Evolutionary conservation across 352 stramenopile species (phyloP), one percentile per base, ranked within the genome.

Genomic region (Globisporangium recalcitrans): DNA sequence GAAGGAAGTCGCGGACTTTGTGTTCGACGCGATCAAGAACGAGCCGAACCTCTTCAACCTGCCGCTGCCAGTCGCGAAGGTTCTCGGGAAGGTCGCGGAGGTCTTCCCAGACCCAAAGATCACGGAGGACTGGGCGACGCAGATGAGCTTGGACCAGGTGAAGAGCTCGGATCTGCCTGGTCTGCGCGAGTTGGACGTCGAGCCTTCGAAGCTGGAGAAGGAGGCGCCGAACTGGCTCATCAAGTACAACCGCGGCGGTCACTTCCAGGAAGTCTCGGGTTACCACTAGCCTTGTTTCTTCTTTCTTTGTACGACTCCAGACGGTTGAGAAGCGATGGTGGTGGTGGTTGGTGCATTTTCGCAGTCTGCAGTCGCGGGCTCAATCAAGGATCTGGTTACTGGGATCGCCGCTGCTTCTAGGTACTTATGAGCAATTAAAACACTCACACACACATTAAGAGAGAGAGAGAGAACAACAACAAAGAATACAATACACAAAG

Each of bases 1-100:
- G 75, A 97, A 96, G 67, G 95, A 99, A 72, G 69, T 99, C n/a
- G 95, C 88, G 19, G 91, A 98, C 64, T 99, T 98, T 73, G 89
- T 98, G 40, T 97, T 97, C 63, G 93, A 99, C 60, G 74, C 83
- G 59, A 96, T 84, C 56, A 90, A 92, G 71, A 71, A 74, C 59
- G 76, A 91, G 49, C 71, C 85, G 49, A 83, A 68, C 53, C 63
- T 96, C 38, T 70, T 96, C 64, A 93, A 96, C 73, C 64, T 97
- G 64, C 87, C 88, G 57, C 65, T 93, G 47, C 77, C 78, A 14
- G 65, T 90, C 51, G 88, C 87, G 4, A 72, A 91, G 71, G 61
- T 86, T 57, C 80, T 96, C 49, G 88, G 88, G 65, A 86, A 86
- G 64, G 69, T 93, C 60, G 83, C 72, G 52, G 82, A 96, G 69